Evolutionary conservation across 352 stramenopile species (phyloP).

Genomic region (Pilasporangium apinafurcum): DNA sequence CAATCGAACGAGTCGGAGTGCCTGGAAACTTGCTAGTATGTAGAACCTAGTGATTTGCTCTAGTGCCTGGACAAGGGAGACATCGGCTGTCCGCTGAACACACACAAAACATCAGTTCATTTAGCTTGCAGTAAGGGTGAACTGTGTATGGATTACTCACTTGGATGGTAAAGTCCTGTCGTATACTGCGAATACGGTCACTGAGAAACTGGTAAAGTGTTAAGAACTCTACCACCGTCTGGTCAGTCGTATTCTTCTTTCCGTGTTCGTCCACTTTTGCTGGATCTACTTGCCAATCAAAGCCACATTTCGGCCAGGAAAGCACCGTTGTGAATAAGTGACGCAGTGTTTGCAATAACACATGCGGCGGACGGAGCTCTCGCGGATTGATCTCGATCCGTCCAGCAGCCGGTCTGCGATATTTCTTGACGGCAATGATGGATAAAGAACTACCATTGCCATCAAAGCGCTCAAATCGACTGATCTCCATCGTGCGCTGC

Average conservation of each 20-base stretch:
- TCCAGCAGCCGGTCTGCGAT: conserved; percentile 41
- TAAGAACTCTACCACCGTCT: conserved; percentile 24
- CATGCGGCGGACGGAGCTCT: conserved; percentile 23
- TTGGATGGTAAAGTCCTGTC: conserved; percentile 70
- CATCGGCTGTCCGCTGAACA: conserved; percentile 27
- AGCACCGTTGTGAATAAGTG: conserved; percentile 39
- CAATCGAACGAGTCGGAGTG: conserved; percentile 21
- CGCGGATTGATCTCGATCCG: conserved; percentile 12
- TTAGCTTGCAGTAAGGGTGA: background rate
- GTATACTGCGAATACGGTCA: conserved; percentile 62
- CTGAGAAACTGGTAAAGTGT: conserved; percentile 64
- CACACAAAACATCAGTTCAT: background rate
- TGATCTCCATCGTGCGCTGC: conserved; percentile 26
- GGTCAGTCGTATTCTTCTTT: background rate
- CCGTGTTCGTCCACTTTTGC: background rate
- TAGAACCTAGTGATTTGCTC: conserved; percentile 53
- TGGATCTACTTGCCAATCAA: conserved; percentile 4
- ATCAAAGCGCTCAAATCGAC: conserved; percentile 27
- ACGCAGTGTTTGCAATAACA: conserved; percentile 31
- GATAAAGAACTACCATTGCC: conserved; percentile 1
- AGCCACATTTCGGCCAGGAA: conserved; percentile 23
- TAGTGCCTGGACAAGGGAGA: conserved; percentile 26
- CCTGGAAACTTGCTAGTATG: conserved; percentile 31
- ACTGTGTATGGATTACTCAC: conserved; percentile 10
- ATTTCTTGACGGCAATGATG: conserved; percentile 34